A percentile compares a stretch with the other conserved stretches of the same genome.
Evolutionary conservation across 2,329 filamentous ascomycete genomes (phyloP).

Genomic region (Microdochium trichocladiopsis): DNA sequence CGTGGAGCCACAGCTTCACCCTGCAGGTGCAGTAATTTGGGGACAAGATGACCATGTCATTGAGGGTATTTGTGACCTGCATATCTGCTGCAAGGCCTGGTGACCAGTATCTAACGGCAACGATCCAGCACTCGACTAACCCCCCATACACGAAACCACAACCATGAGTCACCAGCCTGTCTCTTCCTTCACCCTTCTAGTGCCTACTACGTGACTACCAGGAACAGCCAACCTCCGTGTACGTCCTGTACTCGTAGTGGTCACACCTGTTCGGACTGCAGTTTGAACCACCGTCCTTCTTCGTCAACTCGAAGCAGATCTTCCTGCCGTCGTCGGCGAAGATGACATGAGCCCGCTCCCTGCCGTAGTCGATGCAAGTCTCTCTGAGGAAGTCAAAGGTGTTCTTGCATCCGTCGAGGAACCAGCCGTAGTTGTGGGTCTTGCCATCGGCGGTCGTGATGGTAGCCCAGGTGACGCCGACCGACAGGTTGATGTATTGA

Average conservation of each 20-base stretch:
- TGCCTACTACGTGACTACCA: not conserved
- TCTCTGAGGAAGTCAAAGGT: not conserved
- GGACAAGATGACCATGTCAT: too few relatives aligned
- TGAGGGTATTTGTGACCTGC: not conserved
- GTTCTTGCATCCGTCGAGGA: not conserved
- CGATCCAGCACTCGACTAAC: not conserved
- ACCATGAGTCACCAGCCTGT: not conserved
- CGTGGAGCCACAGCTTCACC: too few relatives aligned
- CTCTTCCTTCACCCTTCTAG: not conserved
- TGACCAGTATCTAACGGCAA: not conserved
- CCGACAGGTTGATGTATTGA: not conserved
- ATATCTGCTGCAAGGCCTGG: not conserved
- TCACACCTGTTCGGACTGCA: not conserved
- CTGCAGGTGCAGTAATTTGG: too few relatives aligned
- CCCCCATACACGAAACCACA: not conserved
- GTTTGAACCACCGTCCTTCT: not conserved
- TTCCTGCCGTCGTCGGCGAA: not conserved
- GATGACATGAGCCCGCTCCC: not conserved
- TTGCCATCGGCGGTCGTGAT: not conserved
- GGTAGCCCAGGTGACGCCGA: not conserved
- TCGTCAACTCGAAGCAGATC: not conserved
- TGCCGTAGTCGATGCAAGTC: not conserved
- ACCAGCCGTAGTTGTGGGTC: not conserved
- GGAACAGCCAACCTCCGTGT: not conserved
- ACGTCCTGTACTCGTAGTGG: not conserved